Percentiles rank a stretch among this genome's conserved stretches.
Evolutionary conservation across 176 grass and related monocot genomes (phyloP).

Genomic region (Phragmites australis): DNA sequence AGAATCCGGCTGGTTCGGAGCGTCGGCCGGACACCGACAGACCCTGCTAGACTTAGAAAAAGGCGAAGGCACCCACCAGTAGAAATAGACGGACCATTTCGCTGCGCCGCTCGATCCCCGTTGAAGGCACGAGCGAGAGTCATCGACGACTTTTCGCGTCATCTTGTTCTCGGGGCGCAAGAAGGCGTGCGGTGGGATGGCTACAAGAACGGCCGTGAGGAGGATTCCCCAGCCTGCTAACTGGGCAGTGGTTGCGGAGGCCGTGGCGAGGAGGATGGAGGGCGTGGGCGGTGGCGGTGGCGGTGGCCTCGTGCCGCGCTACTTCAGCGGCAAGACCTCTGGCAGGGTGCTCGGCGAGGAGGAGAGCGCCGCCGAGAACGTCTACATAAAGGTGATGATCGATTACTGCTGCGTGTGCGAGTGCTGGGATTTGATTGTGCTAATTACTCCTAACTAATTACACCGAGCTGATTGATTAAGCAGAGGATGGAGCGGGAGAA

Average conservation of each 20-base stretch:
- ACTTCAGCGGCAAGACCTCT: conserved; percentile 61
- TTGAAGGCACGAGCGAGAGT: background rate
- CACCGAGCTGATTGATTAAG: conserved; percentile 40
- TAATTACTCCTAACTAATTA: background rate
- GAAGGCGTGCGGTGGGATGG: conserved; percentile 22
- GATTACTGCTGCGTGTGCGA: background rate
- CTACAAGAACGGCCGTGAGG: conserved; percentile 39
- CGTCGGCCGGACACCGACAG: background rate
- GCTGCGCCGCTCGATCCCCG: background rate
- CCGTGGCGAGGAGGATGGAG: conserved; percentile 42
- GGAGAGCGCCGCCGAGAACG: conserved; percentile 75
- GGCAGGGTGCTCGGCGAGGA: conserved; percentile 83
- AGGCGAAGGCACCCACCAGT: background rate
- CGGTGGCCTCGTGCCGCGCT: conserved; percentile 37
- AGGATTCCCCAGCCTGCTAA: conserved; percentile 4
- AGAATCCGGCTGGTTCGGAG: conserved; percentile 9
- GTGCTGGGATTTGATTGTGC: background rate
- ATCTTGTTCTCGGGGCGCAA: conserved; percentile 19
- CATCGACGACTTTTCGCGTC: conserved; percentile 22
- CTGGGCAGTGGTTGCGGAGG: background rate
- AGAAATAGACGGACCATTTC: conserved; percentile 10
- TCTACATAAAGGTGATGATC: conserved; percentile 80
- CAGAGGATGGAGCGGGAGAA: conserved; percentile 99
- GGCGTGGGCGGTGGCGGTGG: background rate
- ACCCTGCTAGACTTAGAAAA: background rate